Conservation (phyloP, 805 yeast species). For the Ogataea chonburiensis region DNA sequence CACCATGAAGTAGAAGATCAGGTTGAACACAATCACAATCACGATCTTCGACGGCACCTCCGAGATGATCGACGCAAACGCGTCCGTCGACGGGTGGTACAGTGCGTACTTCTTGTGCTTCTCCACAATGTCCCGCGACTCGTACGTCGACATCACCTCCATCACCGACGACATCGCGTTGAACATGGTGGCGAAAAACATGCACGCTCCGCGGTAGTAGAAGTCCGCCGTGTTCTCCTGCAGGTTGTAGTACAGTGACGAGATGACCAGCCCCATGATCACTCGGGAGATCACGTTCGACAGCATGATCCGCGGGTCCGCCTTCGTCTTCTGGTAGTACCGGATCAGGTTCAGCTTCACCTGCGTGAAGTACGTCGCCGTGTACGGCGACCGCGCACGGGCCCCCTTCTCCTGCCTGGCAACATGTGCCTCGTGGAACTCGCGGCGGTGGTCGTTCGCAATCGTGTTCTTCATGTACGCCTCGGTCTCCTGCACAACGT, state of each 20-base stretch:
- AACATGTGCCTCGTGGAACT: slow-evolving; percentile 22
- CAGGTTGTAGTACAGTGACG: slow-evolving; percentile 59
- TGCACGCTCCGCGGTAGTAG: slow-evolving; percentile 57
- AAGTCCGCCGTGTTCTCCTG: slow-evolving; percentile 43
- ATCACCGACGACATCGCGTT: slow-evolving; percentile 60
- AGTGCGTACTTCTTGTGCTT: slow-evolving; percentile 57
- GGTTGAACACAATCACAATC: slow-evolving; percentile 46
- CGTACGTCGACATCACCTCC: slow-evolving; percentile 55
- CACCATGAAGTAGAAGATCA: slow-evolving; percentile 52
- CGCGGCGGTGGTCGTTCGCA: slow-evolving; percentile 18
- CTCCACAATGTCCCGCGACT: slow-evolving; percentile 56
- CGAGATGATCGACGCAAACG: slow-evolving; percentile 58
- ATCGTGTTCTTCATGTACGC: slow-evolving; percentile 19
- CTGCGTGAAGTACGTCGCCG: slow-evolving; percentile 52
- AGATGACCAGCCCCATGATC: slow-evolving; percentile 52
- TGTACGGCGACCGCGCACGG: slow-evolving; percentile 50
- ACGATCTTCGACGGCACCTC: slow-evolving; percentile 53
- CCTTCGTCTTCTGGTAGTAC: slow-evolving; percentile 48
- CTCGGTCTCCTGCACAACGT: slow-evolving; percentile 37
- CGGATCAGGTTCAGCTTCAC: slow-evolving; percentile 45
- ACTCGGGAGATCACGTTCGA: slow-evolving; percentile 45
- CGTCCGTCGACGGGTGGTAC: slow-evolving; percentile 60
- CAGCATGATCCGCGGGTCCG: slow-evolving; percentile 48
- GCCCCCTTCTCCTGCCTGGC: slow-evolving; percentile 52
- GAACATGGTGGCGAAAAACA: slow-evolving; percentile 66